Base-by-base conservation (phyloP, 306 rosid species). In the Cucurbita argyrosperma region DNA sequence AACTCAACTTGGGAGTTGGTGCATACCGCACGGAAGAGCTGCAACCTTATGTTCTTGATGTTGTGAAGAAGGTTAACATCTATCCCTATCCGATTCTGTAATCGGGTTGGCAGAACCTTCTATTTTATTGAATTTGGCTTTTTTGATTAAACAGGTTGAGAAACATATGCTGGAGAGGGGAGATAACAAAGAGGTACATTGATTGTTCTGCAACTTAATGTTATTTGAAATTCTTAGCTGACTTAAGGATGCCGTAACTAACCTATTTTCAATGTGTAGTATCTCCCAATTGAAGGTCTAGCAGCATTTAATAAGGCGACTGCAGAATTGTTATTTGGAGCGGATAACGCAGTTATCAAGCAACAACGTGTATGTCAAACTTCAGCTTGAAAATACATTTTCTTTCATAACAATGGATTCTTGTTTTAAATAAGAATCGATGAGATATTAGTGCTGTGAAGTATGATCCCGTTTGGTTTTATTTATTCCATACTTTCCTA, bases 1-100 rank as follows among this genome's bases (percentile, higher is more conserved):
- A 89, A 86, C 99, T 94, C 84, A 94, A 94, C 79, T 97, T 94
- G 77, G 99, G 97, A 84, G 99, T 94, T 58, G 99, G 99, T 52
- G 97, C 99, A 40, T 89, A 94, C 75, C 77, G 99, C 58, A 94
- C 97, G 0, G 99, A 94, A 83, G 92, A 91, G 54, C 83, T 94
- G 55, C 92, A 87, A 38, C 99, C 97, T 37, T 94, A 90, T 77
- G 99, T 94, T 79, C 99, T 94, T 78, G 57, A 89, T 73, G 97
- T 95, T 74, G 97, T 95, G 65, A 91, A 84, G 80, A 91, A 89
- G 96, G 97, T 91, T 74, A 37, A 72, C 62, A 42, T 76, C 78
- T 74, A 52, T 18, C 77, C 55, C 18, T 55, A 66, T 45, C 14
- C 47, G n/a, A 42, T 71, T 65, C 30, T 65, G 58, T 63, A 49